phyloP scores from a whole-genome alignment of 177 flowering plant genomes.

The Telopea speciosissima region DNA sequence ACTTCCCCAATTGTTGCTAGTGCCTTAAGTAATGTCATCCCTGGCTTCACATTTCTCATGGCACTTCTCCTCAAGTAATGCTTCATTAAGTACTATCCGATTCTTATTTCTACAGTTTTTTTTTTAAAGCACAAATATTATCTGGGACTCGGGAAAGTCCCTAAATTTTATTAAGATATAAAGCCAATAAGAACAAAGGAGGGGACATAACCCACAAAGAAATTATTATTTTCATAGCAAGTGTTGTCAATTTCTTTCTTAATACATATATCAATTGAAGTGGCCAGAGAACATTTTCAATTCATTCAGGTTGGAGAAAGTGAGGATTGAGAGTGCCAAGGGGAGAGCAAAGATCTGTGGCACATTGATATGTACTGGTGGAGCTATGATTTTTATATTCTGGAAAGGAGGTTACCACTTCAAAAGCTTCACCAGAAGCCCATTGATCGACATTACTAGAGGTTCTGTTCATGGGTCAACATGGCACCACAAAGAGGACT shows the following conservation, averaged over 20 bases:
- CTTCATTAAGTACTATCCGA: not conserved
- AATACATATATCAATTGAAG: too few species aligned
- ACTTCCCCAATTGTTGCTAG: conserved; percentile 38
- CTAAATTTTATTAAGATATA: too few species aligned
- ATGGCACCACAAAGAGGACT: not conserved
- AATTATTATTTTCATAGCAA: too few species aligned
- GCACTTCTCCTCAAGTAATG: conserved; percentile 30
- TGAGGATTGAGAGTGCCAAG: conserved; percentile 15
- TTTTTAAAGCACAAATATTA: too few species aligned
- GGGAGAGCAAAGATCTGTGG: conserved; percentile 39
- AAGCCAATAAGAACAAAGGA: too few species aligned
- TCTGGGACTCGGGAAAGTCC: too few species aligned
- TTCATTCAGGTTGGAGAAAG: conserved; percentile 37
- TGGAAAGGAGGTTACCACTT: conserved; percentile 35
- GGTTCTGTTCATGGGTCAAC: conserved; percentile 1
- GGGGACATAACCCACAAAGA: too few species aligned
- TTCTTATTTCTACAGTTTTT: not conserved
- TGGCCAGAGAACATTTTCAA: not conserved
- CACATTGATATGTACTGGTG: conserved; percentile 28
- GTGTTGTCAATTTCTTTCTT: too few species aligned
- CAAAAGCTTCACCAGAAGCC: conserved; percentile 19
- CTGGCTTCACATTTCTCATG: conserved; percentile 34
- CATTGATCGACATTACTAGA: conserved; percentile 21
- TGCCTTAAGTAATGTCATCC: conserved; percentile 34
- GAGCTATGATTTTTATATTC: conserved; percentile 39